phyloP scores from a whole-genome alignment of 345 rosid species.

The Dipteronia sinensis region DNA sequence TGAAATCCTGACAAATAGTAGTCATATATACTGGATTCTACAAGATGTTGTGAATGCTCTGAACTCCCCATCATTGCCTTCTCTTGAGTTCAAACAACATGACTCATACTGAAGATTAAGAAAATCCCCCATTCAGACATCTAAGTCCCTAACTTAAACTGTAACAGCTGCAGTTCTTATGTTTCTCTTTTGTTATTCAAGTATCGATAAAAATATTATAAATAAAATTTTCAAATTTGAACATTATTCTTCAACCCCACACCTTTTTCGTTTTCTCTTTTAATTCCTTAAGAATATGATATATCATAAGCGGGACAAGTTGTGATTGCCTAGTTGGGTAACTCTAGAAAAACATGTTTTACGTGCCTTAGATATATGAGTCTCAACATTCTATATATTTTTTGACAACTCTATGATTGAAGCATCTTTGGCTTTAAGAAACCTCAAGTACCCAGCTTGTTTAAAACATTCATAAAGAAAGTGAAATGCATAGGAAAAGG shows the following conservation, averaged over 20 bases:
- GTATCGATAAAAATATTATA: background rate
- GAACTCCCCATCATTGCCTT: background rate
- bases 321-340: too few relatives aligned
- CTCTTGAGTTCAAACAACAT: background rate
- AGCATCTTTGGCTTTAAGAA: constrained; percentile 2
- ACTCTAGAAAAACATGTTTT: too few relatives aligned
- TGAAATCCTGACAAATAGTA: background rate
- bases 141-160: background rate
- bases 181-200: background rate
- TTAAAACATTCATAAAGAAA: background rate
- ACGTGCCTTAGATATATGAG: background rate
- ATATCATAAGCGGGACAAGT: background rate
- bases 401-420: background rate
- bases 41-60: background rate
- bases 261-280: background rate
- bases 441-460: background rate
- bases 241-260: background rate
- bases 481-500: background rate
- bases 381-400: constrained; percentile 6
- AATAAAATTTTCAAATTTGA: too few relatives aligned
- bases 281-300: background rate
- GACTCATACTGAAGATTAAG: background rate
- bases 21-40: background rate
- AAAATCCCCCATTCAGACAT: background rate
- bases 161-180: background rate